A percentile compares a stretch with the other conserved stretches of the same genome.
Evolutionary conservation across 805 yeast genomes (phyloP).

Genomic region (Saccharomyces jurei): DNA sequence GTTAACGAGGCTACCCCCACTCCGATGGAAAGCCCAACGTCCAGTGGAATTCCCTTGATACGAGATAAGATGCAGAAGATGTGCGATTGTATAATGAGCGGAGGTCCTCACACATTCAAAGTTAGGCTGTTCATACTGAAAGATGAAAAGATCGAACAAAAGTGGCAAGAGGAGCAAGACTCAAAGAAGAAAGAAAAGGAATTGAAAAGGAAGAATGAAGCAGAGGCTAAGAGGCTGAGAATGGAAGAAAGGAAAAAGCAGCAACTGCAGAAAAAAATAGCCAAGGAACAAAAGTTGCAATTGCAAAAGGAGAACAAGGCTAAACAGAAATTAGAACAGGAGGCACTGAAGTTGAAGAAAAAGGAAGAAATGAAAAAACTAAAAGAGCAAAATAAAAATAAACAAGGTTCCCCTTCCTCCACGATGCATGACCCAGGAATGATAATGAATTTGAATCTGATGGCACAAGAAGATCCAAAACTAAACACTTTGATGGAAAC

Average conservation of each 20-base stretch:
- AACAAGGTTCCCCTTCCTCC: constrained; percentile 6
- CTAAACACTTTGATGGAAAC: constrained; percentile 68
- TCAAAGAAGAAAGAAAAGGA: constrained; percentile 30
- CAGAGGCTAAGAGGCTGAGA: constrained; percentile 25
- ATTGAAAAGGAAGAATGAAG: constrained; percentile 30
- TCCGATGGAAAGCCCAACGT: background rate
- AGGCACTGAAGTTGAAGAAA: constrained; percentile 9
- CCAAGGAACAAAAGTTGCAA: constrained; percentile 14
- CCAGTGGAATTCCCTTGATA: constrained; percentile 6
- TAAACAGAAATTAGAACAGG: constrained; percentile 18
- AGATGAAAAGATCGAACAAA: constrained; percentile 60
- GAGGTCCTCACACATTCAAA: constrained; percentile 82
- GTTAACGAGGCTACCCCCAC: constrained; percentile 34
- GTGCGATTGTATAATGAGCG: constrained; percentile 60
- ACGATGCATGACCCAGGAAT: constrained; percentile 66
- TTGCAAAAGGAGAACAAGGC: constrained; percentile 17
- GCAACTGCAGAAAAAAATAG: constrained; percentile 19
- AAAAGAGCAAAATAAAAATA: constrained; percentile 8
- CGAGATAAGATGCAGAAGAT: constrained; percentile 85
- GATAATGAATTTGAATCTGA: constrained; percentile 75
- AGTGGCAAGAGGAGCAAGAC: constrained; percentile 37
- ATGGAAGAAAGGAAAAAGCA: constrained; percentile 23
- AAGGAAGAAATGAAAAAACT: constrained; percentile 14
- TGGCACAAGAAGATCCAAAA: constrained; percentile 67
- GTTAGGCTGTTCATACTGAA: constrained; percentile 74